Percentiles rank a stretch among this genome's conserved stretches.
Evolutionary conservation across 1,284 basidiomycete species (phyloP).

Genomic region (Fomitopsis palustris): DNA sequence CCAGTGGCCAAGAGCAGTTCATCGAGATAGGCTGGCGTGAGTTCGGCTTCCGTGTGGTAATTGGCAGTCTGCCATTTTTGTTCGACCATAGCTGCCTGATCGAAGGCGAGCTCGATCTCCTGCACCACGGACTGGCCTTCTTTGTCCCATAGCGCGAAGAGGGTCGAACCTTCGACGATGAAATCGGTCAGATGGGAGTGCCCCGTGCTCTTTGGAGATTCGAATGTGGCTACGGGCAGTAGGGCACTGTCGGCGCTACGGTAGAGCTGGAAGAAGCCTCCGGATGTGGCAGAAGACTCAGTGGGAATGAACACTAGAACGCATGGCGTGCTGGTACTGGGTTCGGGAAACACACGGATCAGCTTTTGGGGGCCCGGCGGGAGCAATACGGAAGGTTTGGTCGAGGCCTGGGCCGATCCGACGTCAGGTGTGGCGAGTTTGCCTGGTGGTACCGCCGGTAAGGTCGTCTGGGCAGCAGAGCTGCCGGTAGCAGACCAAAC

Average conservation of each 20-base stretch:
- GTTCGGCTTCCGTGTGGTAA: slow-evolving; percentile 64
- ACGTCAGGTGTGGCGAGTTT: slow-evolving; percentile 34
- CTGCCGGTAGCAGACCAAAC: slow-evolving; percentile 77
- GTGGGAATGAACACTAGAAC: slow-evolving; percentile 69
- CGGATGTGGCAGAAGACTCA: slow-evolving; percentile 53
- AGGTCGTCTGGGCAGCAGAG: slow-evolving; percentile 57
- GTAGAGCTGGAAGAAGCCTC: slow-evolving; percentile 69
- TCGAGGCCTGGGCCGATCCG: slow-evolving; percentile 28
- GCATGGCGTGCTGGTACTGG: slow-evolving; percentile 41
- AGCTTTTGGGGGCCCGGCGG: slow-evolving; percentile 58
- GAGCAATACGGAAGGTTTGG: slow-evolving; percentile 45
- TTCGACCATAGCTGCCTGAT: slow-evolving; percentile 27
- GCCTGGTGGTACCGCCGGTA: slow-evolving; percentile 36
- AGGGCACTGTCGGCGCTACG: slow-evolving; percentile 52
- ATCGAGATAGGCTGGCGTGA: slow-evolving; percentile 85
- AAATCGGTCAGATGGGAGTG: slow-evolving; percentile 78
- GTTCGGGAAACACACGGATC: slow-evolving; percentile 47
- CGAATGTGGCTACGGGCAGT: slow-evolving; percentile 49
- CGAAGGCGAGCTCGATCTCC: slow-evolving; percentile 42
- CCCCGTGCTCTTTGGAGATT: slow-evolving; percentile 54
- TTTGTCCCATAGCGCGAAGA: slow-evolving; percentile 73
- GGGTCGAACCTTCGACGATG: slow-evolving; percentile 43
- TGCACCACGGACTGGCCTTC: slow-evolving; percentile 75
- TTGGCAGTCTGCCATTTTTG: slow-evolving; percentile 50
- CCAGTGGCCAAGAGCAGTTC: slow-evolving; percentile 69